phyloP scores from a whole-genome alignment of 2,329 filamentous ascomycete species.

The Fusarium albidum region DNA sequence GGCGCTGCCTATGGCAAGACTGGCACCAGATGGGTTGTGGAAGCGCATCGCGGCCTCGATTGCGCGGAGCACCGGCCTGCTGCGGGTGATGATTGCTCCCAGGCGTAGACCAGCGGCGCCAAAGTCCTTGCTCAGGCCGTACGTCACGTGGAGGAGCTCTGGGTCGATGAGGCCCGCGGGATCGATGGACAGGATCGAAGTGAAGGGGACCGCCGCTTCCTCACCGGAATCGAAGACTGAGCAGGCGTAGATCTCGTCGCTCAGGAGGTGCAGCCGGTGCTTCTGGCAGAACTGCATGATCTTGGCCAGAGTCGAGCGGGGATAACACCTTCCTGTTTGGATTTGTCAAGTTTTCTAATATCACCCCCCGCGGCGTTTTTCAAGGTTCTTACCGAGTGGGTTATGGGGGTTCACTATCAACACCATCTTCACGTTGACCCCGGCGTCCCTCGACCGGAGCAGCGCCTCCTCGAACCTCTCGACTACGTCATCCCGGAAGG shows the following conservation, averaged over 20 bases:
- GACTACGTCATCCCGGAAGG: conserved; percentile 54
- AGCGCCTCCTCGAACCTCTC: conserved; percentile 55
- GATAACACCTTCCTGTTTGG: conserved; percentile 51
- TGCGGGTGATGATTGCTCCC: conserved; percentile 56
- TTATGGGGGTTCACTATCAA: conserved; percentile 64
- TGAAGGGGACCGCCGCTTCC: conserved; percentile 50
- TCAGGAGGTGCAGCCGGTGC: conserved; percentile 61
- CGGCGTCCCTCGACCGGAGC: conserved; percentile 44
- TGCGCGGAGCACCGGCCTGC: conserved; percentile 42
- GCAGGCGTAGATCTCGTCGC: conserved; percentile 66
- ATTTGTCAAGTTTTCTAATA: conserved; percentile 14
- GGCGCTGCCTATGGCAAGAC: conserved; percentile 51
- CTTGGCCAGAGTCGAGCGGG: conserved; percentile 50
- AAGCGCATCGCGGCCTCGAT: conserved; percentile 54
- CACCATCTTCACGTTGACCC: conserved; percentile 53
- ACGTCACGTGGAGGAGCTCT: conserved; percentile 58
- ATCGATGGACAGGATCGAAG: conserved; percentile 58
- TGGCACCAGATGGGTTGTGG: conserved; percentile 55
- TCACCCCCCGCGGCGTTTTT: not conserved
- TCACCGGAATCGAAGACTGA: conserved; percentile 55
- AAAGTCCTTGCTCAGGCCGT: conserved; percentile 59
- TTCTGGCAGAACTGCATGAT: conserved; percentile 59
- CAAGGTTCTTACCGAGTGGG: conserved; percentile 55
- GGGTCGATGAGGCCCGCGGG: conserved; percentile 53
- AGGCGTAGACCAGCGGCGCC: conserved; percentile 60